Evolutionary conservation across 73 alveolate species (phyloP), one percentile per base, ranked within the genome.

Genomic region (Paramecium biaurelia): DNA sequence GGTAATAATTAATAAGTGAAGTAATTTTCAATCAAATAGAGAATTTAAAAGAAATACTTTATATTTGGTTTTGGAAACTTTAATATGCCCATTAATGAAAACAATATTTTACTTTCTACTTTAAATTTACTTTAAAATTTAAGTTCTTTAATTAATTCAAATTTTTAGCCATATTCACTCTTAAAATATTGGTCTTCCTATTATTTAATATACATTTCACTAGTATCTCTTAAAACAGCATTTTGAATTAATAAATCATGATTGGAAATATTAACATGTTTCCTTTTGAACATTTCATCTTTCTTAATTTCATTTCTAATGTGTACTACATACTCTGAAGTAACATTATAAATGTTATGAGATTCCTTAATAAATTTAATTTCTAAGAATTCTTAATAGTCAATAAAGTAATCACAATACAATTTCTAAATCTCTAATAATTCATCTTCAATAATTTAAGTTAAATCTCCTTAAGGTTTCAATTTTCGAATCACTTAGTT

Each of bases 111-210:
- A 23, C 90, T 79, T 15, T 79, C 90, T 1, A 79, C 34, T 43
- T 79, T 79, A 43, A 79, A 79, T 24, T 79, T 79, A 34, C 90
- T 79, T 15, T 79, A 45, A 79, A 79, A 79, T 47, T 79, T 79
- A 6, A 79, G 43, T 79, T 79, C 90, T 34, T 79, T 79, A 12
- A 79, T 79, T 23, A 32, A 24, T 34, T 79, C 90, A 20, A 79
- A 79, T 34, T 79, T 41, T 21, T 79, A 79, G 4, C 90, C 90
- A 45, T 41, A 79, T 23, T 23, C 76, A 18, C 8, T 38, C 15
- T 79, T 79, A 15, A 79, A 43, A 20, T 79, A 47, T 12, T 38
- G 2, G 1, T 79, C 90, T 37, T 79, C 90, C 15, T 79, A 47
- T 34, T 43, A 20, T 79, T 47, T 41, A 12, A 79, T 79, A 10